phyloP scores from a whole-genome alignment of 2,329 filamentous ascomycete species.

The Clarireedia hainanense region DNA sequence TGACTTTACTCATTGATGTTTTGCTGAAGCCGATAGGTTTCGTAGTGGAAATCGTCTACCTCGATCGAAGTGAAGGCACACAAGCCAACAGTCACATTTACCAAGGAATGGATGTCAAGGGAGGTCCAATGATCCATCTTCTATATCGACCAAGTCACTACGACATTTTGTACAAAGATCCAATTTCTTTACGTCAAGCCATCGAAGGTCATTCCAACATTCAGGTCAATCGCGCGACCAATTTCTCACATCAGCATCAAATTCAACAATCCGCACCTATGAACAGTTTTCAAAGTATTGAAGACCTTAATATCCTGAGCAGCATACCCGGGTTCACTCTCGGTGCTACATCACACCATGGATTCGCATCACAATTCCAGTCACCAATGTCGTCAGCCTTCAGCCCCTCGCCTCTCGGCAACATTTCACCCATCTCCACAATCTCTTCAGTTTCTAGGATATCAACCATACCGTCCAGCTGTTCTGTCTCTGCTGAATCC shows the following conservation, averaged over 20 bases:
- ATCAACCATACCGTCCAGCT: slow-evolving; percentile 10
- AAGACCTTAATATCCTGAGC: slow-evolving; percentile 19
- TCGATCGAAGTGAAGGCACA: slow-evolving; percentile 75
- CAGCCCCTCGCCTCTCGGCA: slow-evolving; percentile 20
- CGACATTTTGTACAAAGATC: slow-evolving; percentile 76
- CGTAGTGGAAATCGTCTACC: slow-evolving; percentile 79
- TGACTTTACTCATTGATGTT: slow-evolving; percentile 68
- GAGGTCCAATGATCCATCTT: slow-evolving; percentile 47
- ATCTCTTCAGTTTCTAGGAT: slow-evolving; percentile 2
- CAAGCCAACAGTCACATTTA: slow-evolving; percentile 55
- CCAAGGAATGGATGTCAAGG: slow-evolving; percentile 33
- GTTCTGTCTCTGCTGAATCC: slow-evolving; percentile 1
- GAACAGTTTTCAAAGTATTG: slow-evolving; percentile 31
- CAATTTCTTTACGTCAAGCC: slow-evolving; percentile 18
- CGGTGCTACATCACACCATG: slow-evolving; percentile 15
- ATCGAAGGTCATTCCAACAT: slow-evolving; percentile 31
- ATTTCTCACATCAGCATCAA: slow-evolving; percentile 38
- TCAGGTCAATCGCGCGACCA: slow-evolving; percentile 45
- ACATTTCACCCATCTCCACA: slow-evolving; percentile 15
- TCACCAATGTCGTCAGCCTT: slow-evolving; percentile 21
- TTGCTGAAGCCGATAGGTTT: slow-evolving; percentile 73
- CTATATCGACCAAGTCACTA: slow-evolving; percentile 78
- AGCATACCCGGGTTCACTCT: slow-evolving; percentile 26
- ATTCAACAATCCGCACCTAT: slow-evolving; percentile 31
- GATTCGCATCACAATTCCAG: slow-evolving; percentile 20